Base-by-base conservation (phyloP, 2,329 filamentous ascomycete genomes). In the Alternaria panax region DNA sequence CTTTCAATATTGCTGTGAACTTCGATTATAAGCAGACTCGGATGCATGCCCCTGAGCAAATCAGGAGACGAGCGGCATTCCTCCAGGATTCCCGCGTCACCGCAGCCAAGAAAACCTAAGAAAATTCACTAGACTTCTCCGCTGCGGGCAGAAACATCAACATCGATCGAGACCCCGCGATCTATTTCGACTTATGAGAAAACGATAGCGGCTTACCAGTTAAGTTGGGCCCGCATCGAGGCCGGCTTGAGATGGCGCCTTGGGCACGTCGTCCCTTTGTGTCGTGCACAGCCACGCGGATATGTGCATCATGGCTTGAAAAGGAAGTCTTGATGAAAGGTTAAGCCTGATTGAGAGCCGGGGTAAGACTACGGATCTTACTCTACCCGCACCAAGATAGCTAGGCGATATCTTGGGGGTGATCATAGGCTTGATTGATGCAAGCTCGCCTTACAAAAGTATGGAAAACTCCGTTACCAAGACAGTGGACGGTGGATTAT, bases 381-480 rank as follows among this genome's bases (percentile, higher is more conserved):
- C 22, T 45, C 50, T 46, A 63, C 63, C 71, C 71, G 70, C 53
- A 65, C 62, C 55, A 67, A 64, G 60, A 47, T 28, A 54, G 63
- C 70, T 74, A 62, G 71, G 70, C 70, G 69, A 72, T 74, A 69
- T 63, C 67, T 70, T 71, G 65, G 65, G 57, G 58, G 54, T 56
- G 64, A 66, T 68, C 62, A 58, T 57, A 24, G 42, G 58, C 51
- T 32, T 57, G 41, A 58, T 24, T 36, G 16, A 56, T 53, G 24
- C 51, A 57, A 61, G 54, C 42, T 62, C 20, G 32, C 41, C 47
- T 34, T 51, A 42, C 51, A 59, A 60, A 27, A 56, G 28, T 8
- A 59, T 47, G 60, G 57, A 28, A 64, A 48, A 16, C 57, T 45
- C 45, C 55, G 51, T 36, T 25, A 55, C 56, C 51, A 48, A 59